Conservation (phyloP, 1,284 basidiomycete species). For the Xerocomus amazonicus region DNA sequence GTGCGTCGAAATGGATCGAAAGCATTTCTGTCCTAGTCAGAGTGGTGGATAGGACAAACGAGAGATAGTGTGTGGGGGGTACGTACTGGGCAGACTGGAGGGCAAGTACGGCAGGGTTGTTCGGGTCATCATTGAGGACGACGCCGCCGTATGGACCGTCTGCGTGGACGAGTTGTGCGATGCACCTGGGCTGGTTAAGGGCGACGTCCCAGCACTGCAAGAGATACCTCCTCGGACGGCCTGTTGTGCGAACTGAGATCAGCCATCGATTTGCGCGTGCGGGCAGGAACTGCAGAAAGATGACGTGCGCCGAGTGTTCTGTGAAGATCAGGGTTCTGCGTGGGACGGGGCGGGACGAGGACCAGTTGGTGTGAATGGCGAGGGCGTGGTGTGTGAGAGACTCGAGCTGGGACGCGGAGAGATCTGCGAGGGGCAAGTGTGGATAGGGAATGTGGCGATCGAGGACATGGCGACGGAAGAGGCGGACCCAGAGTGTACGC, state of each 20-base stretch:
- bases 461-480: slow-evolving; percentile 42
- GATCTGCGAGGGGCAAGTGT: slow-evolving; percentile 27
- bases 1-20: slow-evolving; percentile 21
- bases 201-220: slow-evolving; percentile 55
- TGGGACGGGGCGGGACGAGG: slow-evolving; percentile 36
- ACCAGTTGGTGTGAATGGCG: slow-evolving; percentile 47
- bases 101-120: slow-evolving; percentile 34
- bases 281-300: slow-evolving; percentile 47
- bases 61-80: too few species aligned
- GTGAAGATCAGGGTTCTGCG: slow-evolving; percentile 30
- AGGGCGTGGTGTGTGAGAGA: slow-evolving; percentile 37
- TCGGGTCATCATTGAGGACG: slow-evolving; percentile 38
- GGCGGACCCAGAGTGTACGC: slow-evolving; percentile 48
- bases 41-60: background rate
- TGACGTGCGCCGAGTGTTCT: slow-evolving; percentile 29
- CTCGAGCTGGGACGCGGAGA: slow-evolving; percentile 45
- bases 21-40: slow-evolving; percentile 20
- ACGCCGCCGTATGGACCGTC: slow-evolving; percentile 37
- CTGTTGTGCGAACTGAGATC: slow-evolving; percentile 39
- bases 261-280: slow-evolving; percentile 39
- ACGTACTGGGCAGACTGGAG: slow-evolving; percentile 40
- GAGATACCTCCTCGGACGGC: slow-evolving; percentile 28
- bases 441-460: slow-evolving; percentile 48
- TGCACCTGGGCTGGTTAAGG: slow-evolving; percentile 27
- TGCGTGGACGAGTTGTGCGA: slow-evolving; percentile 36